phyloP scores from a whole-genome alignment of 163 green algal species.

The Chlamydomonas reinhardtii region DNA sequence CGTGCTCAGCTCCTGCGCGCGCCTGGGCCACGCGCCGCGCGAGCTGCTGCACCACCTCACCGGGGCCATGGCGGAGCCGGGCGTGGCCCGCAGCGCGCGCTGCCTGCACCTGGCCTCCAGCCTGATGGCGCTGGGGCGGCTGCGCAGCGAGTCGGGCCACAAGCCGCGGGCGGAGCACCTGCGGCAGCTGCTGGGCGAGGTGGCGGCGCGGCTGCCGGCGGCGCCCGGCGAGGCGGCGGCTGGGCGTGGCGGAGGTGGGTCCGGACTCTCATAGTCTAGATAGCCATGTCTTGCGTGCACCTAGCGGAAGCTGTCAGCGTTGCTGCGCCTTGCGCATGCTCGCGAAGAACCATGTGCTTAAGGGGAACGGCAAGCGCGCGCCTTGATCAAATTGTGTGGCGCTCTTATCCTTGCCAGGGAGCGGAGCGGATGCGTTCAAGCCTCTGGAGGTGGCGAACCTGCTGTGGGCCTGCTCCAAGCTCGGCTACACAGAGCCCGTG shows the following conservation, averaged over 20 bases:
- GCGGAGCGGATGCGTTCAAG: neutral
- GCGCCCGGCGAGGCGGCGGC: neutral
- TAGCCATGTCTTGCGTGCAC: too few relatives aligned
- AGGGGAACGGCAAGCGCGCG: too few relatives aligned
- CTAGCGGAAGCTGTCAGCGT: too few relatives aligned
- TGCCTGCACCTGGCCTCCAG: neutral
- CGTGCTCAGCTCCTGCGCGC: neutral
- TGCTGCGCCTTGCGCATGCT: too few relatives aligned
- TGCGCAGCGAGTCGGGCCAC: neutral
- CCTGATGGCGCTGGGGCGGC: neutral
- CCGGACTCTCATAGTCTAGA: too few relatives aligned
- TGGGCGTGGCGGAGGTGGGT: too few relatives aligned
- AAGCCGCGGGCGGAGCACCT: neutral
- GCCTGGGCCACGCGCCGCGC: neutral
- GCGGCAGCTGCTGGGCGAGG: neutral
- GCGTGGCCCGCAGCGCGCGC: too few relatives aligned
- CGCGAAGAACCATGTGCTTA: too few relatives aligned
- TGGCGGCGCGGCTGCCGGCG: neutral
- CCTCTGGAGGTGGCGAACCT: neutral
- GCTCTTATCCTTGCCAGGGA: neutral
- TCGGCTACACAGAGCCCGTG: neutral
- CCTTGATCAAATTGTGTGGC: too few relatives aligned
- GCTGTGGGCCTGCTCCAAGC: neutral
- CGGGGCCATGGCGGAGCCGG: neutral
- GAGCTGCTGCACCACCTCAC: neutral